A percentile compares a stretch with the other conserved stretches of the same genome.
phyloP scores from a whole-genome alignment of 2,329 filamentous ascomycete species.

The Botrytis deweyae region DNA sequence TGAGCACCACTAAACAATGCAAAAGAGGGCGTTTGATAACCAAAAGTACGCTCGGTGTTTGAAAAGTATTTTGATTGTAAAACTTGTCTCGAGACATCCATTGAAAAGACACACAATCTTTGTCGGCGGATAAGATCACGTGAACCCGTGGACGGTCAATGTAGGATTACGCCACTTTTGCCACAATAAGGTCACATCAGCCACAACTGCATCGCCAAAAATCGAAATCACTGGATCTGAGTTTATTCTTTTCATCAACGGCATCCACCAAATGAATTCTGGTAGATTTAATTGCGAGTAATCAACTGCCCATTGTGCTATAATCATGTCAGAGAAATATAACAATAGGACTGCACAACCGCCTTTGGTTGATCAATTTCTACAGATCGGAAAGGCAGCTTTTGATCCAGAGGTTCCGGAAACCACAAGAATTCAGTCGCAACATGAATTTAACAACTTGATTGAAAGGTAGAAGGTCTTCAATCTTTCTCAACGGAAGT shows the following conservation, averaged over 20 bases:
- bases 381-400: constrained; percentile 34
- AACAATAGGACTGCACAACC: constrained; percentile 25
- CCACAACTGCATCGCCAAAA: background rate
- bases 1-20: background rate
- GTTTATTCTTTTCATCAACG: too few species aligned
- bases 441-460: constrained; percentile 20
- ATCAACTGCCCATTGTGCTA: background rate
- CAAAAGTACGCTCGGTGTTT: background rate
- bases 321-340: background rate
- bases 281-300: background rate
- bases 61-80: background rate
- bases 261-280: background rate
- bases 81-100: background rate
- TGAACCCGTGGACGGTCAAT: background rate
- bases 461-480: constrained; percentile 29
- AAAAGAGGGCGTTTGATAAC: background rate
- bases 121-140: background rate
- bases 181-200: background rate
- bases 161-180: background rate
- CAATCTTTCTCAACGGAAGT: background rate
- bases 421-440: constrained; percentile 19
- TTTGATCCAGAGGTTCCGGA: constrained; percentile 35
- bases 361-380: constrained; percentile 35
- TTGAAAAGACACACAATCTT: background rate
- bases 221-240: background rate